phyloP scores from a whole-genome alignment of 805 yeast genomes.

The Candida yuanshanica region DNA sequence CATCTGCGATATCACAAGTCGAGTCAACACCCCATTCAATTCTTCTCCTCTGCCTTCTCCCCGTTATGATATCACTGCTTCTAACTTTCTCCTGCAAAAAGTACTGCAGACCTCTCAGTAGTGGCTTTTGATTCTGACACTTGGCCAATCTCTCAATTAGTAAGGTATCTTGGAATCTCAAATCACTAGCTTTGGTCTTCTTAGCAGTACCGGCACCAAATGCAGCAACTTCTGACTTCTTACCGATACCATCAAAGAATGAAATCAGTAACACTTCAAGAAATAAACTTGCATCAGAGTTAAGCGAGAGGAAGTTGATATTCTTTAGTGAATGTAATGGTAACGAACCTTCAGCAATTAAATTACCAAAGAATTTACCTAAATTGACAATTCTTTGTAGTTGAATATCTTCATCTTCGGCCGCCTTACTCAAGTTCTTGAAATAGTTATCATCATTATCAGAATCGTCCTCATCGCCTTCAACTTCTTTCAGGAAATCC shows the following conservation, averaged over 20 bases:
- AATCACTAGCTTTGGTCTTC: constrained; percentile 29
- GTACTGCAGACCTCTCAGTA: constrained; percentile 62
- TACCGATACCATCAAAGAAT: constrained; percentile 59
- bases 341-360: constrained; percentile 69
- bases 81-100: constrained; percentile 46
- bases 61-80: constrained; percentile 41
- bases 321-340: constrained; percentile 69
- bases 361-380: constrained; percentile 75
- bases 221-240: constrained; percentile 43
- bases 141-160: constrained; percentile 46
- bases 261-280: constrained; percentile 69
- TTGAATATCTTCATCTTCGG: constrained; percentile 46
- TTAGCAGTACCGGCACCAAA: constrained; percentile 26
- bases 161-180: constrained; percentile 40
- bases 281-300: constrained; percentile 57
- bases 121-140: constrained; percentile 50
- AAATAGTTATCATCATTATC: constrained; percentile 33
- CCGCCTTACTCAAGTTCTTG: constrained; percentile 26
- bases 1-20: constrained; percentile 48
- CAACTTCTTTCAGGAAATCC: constrained; percentile 76
- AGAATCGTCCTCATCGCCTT: constrained; percentile 37
- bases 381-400: constrained; percentile 59
- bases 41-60: constrained; percentile 50
- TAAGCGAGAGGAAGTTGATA: constrained; percentile 63
- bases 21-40: constrained; percentile 64